These are phyloP conservation scores for Leishmania tarentolae DNA, from an alignment of 208 protist genomes.

Conservation along the genomic window DNA sequence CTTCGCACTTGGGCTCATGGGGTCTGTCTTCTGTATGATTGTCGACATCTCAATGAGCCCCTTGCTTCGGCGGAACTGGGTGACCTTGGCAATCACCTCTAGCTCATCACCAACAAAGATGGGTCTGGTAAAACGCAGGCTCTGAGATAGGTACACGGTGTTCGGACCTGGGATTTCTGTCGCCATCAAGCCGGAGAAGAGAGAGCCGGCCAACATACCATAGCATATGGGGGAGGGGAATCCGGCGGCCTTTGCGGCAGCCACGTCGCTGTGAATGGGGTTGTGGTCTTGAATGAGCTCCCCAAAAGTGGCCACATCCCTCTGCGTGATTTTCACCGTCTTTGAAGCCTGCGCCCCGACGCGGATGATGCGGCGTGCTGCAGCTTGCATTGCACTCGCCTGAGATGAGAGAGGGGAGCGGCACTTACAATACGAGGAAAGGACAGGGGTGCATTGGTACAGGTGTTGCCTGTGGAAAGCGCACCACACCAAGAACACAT, in stretches of 20 bases:
- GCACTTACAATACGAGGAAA: not conserved
- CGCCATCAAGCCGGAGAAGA: conserved; percentile 88
- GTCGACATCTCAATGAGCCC: conserved; percentile 79
- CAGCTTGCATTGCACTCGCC: conserved; percentile 11
- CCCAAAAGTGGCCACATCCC: conserved; percentile 73
- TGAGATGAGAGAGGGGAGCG: not conserved
- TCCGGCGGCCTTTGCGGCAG: conserved; percentile 69
- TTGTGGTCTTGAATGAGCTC: conserved; percentile 84
- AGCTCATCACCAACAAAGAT: conserved; percentile 85
- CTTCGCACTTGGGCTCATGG: conserved; percentile 27
- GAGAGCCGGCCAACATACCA: conserved; percentile 82
- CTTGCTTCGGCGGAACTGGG: conserved; percentile 61
- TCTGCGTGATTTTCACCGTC: conserved; percentile 47
- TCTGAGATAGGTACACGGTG: conserved; percentile 89
- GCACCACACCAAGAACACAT: not conserved
- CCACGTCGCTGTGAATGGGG: conserved; percentile 75
- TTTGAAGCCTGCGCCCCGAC: conserved; percentile 61
- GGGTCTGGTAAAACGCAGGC: conserved; percentile 68
- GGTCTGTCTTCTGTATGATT: conserved; percentile 60
- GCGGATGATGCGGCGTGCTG: conserved; percentile 45
- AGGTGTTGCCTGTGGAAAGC: not conserved
- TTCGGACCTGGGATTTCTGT: conserved; percentile 80
- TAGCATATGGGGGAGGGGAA: conserved; percentile 82
- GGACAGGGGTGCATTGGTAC: not conserved
- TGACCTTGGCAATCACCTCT: conserved; percentile 66